Conservation (phyloP, 176 grass and related monocot species). For the Musa troglodytarum region DNA sequence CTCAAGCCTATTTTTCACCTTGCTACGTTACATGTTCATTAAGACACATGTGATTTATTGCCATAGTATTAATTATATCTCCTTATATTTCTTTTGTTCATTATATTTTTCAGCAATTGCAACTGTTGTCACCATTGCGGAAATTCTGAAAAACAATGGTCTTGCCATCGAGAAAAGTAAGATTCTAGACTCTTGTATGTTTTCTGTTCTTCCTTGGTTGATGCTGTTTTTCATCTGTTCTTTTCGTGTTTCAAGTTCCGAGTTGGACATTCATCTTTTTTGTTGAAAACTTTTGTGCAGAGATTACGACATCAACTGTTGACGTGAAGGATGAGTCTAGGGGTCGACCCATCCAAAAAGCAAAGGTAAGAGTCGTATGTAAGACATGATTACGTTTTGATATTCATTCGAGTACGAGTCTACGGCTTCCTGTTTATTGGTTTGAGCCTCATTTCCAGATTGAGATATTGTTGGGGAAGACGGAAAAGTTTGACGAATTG, state of each 20-base stretch:
- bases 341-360: constrained; percentile 72
- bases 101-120: constrained; percentile 71
- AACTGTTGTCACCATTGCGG: constrained; percentile 74
- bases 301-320: constrained; percentile 79
- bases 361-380: constrained; percentile 43
- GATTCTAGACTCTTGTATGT: constrained; percentile 14
- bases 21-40: not conserved
- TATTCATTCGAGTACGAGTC: not conserved
- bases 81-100: not conserved
- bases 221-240: not conserved
- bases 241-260: not conserved
- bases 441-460: constrained; percentile 32
- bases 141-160: constrained; percentile 95
- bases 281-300: constrained; percentile 21
- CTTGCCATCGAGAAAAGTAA: constrained; percentile 90
- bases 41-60: not conserved
- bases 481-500: constrained; percentile 78
- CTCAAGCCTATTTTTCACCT: not conserved
- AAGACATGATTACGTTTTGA: not conserved
- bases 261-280: not conserved
- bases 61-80: not conserved
- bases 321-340: constrained; percentile 73
- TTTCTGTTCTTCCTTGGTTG: not conserved
- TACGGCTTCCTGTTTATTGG: not conserved
- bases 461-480: constrained; percentile 85